Percentiles rank a stretch among this genome's conserved stretches.
phyloP scores from a whole-genome alignment of 768 basidiomycete genomes.

The Leccinellum rugosiceps region DNA sequence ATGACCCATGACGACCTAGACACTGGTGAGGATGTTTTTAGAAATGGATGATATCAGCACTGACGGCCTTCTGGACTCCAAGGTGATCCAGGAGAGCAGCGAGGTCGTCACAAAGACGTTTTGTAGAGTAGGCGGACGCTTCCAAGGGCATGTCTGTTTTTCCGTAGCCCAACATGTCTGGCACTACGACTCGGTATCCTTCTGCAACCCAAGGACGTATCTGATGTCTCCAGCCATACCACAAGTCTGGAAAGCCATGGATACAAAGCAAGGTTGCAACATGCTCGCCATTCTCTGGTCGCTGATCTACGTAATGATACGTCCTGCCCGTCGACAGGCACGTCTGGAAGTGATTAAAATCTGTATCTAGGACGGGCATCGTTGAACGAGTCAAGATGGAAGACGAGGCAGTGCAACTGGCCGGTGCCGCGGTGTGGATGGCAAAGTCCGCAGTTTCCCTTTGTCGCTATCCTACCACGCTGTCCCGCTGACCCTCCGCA shows the following conservation, averaged over 20 bases:
- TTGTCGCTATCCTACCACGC: constrained; percentile 30
- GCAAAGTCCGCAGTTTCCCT: constrained; percentile 28
- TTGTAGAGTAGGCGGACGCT: constrained; percentile 54
- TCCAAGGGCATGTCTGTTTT: constrained; percentile 59
- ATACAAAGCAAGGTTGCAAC: constrained; percentile 60
- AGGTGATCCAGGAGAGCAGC: constrained; percentile 61
- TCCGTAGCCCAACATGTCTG: constrained; percentile 56
- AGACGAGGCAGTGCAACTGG: constrained; percentile 14
- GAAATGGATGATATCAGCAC: constrained; percentile 18
- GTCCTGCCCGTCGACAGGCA: constrained; percentile 54
- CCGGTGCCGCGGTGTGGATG: constrained; percentile 29
- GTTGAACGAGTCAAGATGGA: constrained; percentile 5
- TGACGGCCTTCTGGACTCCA: constrained; percentile 50
- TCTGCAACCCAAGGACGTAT: constrained; percentile 64
- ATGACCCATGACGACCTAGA: constrained; percentile 66
- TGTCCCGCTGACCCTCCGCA: constrained; percentile 17
- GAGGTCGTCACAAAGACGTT: constrained; percentile 58
- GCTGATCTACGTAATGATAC: constrained; percentile 73
- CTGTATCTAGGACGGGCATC: neutral
- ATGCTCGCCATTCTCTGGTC: constrained; percentile 41
- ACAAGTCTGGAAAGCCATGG: constrained; percentile 77
- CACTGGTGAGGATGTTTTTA: neutral
- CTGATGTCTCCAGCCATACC: constrained; percentile 75
- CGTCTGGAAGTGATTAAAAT: constrained; percentile 42
- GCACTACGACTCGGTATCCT: constrained; percentile 61